Conservation (phyloP, 23 red algal species). For the Gracilaria gracilis region DNA sequence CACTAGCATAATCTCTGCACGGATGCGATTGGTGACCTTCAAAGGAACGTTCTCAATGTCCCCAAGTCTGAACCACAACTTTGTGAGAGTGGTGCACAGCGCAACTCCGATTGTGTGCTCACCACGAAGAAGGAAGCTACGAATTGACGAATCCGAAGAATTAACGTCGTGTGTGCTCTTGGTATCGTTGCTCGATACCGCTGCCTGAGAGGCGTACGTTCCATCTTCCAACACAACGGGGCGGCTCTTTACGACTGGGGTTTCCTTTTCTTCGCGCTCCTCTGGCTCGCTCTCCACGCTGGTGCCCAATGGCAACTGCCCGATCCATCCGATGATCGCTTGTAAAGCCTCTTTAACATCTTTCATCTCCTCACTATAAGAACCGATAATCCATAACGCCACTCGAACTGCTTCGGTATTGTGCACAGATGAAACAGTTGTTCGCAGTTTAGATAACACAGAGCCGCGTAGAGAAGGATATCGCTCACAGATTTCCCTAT, state of each 20-base stretch:
- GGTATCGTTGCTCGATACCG: background rate
- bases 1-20: constrained; percentile 90
- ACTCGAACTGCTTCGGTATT: constrained; percentile 74
- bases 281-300: constrained; percentile 21
- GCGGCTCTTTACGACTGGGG: constrained; percentile 10
- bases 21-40: constrained; percentile 64
- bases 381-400: constrained; percentile 89
- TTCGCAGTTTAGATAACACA: constrained; percentile 76
- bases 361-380: constrained; percentile 78
- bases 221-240: constrained; percentile 92
- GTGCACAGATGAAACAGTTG: constrained; percentile 57
- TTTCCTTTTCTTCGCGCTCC: constrained; percentile 59
- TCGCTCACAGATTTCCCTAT: constrained; percentile 86
- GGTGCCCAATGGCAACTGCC: constrained; percentile 68
- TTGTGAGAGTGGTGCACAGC: constrained; percentile 89
- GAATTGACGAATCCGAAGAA: constrained; percentile 57
- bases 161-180: background rate
- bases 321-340: constrained; percentile 77
- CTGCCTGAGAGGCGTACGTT: constrained; percentile 92
- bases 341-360: constrained; percentile 85
- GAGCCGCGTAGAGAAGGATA: constrained; percentile 69
- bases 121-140: constrained; percentile 75
- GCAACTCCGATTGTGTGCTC: constrained; percentile 90
- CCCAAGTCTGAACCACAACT: constrained; percentile 81
- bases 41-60: constrained; percentile 50